Percentiles rank a stretch among this genome's conserved stretches.
Conservation (phyloP, 1,284 basidiomycete genomes). For the Cystobasidiaceae sp. region DNA sequence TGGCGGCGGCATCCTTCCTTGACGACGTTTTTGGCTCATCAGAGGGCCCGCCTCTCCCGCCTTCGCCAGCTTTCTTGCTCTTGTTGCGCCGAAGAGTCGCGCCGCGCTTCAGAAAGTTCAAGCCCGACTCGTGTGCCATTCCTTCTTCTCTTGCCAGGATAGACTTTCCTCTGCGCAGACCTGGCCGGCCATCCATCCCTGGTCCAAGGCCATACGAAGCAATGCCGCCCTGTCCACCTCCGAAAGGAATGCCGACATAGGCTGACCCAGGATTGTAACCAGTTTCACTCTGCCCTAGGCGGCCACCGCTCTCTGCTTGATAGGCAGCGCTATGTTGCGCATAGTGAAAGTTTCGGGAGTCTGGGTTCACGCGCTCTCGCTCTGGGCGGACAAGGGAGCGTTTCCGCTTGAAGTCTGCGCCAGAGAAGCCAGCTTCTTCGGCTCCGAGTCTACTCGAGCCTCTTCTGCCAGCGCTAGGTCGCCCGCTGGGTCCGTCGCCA, state of each 20-base stretch:
- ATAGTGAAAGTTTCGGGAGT: conserved; percentile 93
- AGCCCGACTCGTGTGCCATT: conserved; percentile 70
- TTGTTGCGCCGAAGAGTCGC: conserved; percentile 61
- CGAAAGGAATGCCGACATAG: conserved; percentile 32
- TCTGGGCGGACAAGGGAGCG: conserved; percentile 91
- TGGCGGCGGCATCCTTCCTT: conserved; percentile 33
- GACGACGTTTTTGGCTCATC: conserved; percentile 34
- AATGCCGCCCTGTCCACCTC: conserved; percentile 28
- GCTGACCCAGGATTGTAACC: conserved; percentile 66
- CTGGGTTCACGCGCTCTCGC: conserved; percentile 92
- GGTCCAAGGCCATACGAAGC: conserved; percentile 24
- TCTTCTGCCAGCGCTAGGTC: conserved; percentile 9
- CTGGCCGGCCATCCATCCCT: conserved; percentile 42
- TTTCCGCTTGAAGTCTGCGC: conserved; percentile 61
- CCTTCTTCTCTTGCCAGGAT: conserved; percentile 73
- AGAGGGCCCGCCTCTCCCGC: conserved; percentile 50
- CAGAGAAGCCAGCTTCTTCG: conserved; percentile 7
- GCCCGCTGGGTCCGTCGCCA: no score
- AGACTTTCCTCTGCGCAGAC: conserved; percentile 74
- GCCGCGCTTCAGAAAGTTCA: conserved; percentile 76
- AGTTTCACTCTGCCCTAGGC: conserved; percentile 64
- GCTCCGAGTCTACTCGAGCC: conserved; percentile 1
- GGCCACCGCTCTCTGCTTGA: conserved; percentile 58
- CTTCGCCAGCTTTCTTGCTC: no score
- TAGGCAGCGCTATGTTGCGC: conserved; percentile 79